These are phyloP conservation scores for Trametes villosa DNA, from an alignment of 768 basidiomycete species.

Conservation along the genomic window DNA sequence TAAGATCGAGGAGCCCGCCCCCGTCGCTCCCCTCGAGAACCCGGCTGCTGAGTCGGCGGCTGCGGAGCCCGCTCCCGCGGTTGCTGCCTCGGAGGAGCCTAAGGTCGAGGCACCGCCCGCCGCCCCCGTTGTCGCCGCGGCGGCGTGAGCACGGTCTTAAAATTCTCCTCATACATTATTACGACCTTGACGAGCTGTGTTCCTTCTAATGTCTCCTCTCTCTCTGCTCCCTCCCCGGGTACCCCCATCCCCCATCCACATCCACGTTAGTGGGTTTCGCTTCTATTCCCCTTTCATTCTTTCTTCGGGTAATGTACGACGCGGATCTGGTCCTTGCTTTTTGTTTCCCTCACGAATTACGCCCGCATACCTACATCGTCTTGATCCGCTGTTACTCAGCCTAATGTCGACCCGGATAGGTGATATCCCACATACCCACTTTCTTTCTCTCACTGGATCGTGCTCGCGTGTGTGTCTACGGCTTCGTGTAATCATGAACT, in stretches of 20 bases:
- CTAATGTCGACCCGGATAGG: slow-evolving; percentile 50
- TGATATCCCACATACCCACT: slow-evolving; percentile 40
- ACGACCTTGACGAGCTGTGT: slow-evolving; percentile 41
- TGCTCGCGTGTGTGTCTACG: slow-evolving; percentile 55
- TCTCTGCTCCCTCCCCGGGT: slow-evolving; percentile 28
- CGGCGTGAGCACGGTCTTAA: slow-evolving; percentile 63
- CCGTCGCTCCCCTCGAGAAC: slow-evolving; percentile 84
- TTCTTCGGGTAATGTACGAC: slow-evolving; percentile 41
- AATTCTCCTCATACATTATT: slow-evolving; percentile 41
- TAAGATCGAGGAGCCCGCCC: slow-evolving; percentile 81
- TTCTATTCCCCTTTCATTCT: slow-evolving; percentile 39
- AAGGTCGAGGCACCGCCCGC: slow-evolving; percentile 51
- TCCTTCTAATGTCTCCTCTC: slow-evolving; percentile 32
- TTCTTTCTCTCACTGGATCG: slow-evolving; percentile 58
- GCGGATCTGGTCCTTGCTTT: slow-evolving; percentile 60
- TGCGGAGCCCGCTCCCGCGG: slow-evolving; percentile 41
- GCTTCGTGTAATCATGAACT: slow-evolving; percentile 59
- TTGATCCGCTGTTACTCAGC: slow-evolving; percentile 48
- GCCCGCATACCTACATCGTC: slow-evolving; percentile 56
- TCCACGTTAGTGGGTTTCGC: slow-evolving; percentile 32
- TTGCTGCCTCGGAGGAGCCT: slow-evolving; percentile 36
- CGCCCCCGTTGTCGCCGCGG: slow-evolving; percentile 73
- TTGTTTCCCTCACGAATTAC: slow-evolving; percentile 55
- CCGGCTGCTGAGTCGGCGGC: slow-evolving; percentile 58
- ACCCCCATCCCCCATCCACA: slow-evolving; percentile 39